Evolutionary conservation across 2,329 filamentous ascomycete species (phyloP).

Genomic region (Periglandula ipomoeae): DNA sequence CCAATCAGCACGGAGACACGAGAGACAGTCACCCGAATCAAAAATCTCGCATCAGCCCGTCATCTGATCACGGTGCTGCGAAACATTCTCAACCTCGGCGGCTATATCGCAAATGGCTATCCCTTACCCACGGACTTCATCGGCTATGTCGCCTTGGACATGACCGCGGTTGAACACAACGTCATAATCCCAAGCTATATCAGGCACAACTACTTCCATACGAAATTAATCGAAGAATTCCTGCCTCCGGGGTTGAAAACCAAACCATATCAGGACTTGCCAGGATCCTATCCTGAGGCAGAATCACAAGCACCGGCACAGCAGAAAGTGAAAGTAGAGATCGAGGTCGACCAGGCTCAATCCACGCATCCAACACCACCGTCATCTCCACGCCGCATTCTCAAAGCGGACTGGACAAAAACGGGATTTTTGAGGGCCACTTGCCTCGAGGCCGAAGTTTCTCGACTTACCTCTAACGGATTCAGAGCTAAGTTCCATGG

Average conservation of each 20-base stretch:
- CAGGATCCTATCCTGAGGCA: conserved; percentile 19
- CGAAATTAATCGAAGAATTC: conserved; percentile 15
- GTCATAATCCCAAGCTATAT: conserved; percentile 22
- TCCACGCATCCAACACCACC: neutral
- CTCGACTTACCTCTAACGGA: conserved; percentile 11
- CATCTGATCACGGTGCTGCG: conserved; percentile 17
- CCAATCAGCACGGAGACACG: conserved; percentile 9
- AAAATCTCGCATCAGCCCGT: conserved; percentile 18
- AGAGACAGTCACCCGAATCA: conserved; percentile 13
- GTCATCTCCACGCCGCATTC: conserved; percentile 3
- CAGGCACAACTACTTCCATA: conserved; percentile 15
- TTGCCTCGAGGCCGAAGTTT: conserved; percentile 8
- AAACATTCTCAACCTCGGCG: conserved; percentile 13
- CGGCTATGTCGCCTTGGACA: conserved; percentile 19
- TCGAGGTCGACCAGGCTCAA: neutral
- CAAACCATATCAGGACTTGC: conserved; percentile 12
- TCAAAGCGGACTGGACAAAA: conserved; percentile 6
- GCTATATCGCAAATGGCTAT: neutral
- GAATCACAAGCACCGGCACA: conserved; percentile 6
- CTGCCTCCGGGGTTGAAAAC: conserved; percentile 12
- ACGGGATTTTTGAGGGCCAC: conserved; percentile 9
- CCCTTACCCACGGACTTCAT: conserved; percentile 16
- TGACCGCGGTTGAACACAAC: conserved; percentile 18
- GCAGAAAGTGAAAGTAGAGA: neutral
- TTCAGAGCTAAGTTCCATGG: conserved; percentile 14